These are phyloP conservation scores for Penicillium turbatum DNA, from an alignment of 495 filamentous ascomycete genomes.

Conservation along the genomic window DNA sequence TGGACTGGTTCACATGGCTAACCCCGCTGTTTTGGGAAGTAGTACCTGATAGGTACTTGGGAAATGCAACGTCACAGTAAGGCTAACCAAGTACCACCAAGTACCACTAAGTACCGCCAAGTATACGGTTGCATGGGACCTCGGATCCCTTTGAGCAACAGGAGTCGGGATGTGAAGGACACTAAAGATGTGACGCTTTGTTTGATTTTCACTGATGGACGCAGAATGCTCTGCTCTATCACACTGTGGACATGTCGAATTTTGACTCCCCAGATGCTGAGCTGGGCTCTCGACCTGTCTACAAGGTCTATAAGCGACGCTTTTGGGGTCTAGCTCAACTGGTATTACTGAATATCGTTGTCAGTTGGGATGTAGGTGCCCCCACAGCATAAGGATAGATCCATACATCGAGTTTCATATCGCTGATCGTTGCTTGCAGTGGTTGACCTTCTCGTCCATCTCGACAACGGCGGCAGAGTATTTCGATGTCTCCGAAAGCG, in stretches of 20 bases:
- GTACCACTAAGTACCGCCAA: conserved; percentile 5
- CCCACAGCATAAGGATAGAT: neutral
- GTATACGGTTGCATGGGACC: conserved; percentile 9
- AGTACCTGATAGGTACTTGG: conserved; percentile 5
- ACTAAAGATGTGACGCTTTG: conserved; percentile 1
- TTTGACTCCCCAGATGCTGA: conserved; percentile 4
- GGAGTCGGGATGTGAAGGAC: neutral
- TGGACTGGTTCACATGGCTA: neutral
- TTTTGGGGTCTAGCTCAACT: conserved; percentile 86
- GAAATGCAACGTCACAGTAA: conserved; percentile 1
- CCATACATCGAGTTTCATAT: neutral
- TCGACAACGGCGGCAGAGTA: conserved; percentile 70
- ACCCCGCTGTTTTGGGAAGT: neutral
- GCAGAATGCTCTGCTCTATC: neutral
- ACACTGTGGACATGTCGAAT: conserved; percentile 1
- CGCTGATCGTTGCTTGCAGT: conserved; percentile 45
- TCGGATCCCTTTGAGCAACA: neutral
- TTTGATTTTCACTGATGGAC: neutral
- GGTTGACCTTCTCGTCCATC: conserved; percentile 89
- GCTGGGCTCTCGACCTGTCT: conserved; percentile 35
- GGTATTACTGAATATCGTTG: conserved; percentile 83
- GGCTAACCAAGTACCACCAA: neutral
- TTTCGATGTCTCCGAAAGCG: conserved; percentile 68
- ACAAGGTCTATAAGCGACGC: conserved; percentile 80
- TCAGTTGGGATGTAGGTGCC: conserved; percentile 86